phyloP scores from a whole-genome alignment of 306 rosid genomes.

The Phaseolus lunatus region DNA sequence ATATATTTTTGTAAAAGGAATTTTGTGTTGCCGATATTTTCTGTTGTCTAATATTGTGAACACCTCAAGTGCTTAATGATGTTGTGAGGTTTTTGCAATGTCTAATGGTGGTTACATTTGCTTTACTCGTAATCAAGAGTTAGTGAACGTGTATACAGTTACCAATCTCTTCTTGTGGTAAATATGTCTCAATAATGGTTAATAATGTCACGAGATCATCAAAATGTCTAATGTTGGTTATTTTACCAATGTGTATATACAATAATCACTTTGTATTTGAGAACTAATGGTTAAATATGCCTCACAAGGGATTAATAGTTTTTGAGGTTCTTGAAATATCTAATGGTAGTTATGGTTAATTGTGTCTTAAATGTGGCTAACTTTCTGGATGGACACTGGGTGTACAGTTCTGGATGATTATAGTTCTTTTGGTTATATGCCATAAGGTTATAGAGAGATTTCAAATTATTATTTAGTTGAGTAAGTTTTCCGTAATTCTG shows the following conservation, averaged over 20 bases:
- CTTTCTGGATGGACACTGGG: background rate
- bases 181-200: background rate
- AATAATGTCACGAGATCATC: background rate
- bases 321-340: background rate
- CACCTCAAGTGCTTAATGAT: background rate
- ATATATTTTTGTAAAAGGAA: no score
- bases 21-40: no score
- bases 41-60: no score
- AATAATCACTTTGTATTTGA: background rate
- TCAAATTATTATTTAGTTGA: conserved; percentile 12
- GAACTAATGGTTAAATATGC: background rate
- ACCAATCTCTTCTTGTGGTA: background rate
- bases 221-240: background rate
- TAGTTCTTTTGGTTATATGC: conserved; percentile 21
- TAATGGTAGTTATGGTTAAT: background rate
- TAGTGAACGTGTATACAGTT: background rate
- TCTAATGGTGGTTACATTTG: background rate
- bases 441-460: conserved; percentile 9
- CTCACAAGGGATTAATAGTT: background rate
- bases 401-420: background rate
- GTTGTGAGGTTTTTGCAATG: background rate
- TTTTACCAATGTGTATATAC: background rate
- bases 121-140: background rate
- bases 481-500: conserved; percentile 48
- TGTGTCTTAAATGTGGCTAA: background rate